These are phyloP conservation scores for Mycena haematopus DNA, from an alignment of 768 basidiomycete species.

Conservation along the genomic window DNA sequence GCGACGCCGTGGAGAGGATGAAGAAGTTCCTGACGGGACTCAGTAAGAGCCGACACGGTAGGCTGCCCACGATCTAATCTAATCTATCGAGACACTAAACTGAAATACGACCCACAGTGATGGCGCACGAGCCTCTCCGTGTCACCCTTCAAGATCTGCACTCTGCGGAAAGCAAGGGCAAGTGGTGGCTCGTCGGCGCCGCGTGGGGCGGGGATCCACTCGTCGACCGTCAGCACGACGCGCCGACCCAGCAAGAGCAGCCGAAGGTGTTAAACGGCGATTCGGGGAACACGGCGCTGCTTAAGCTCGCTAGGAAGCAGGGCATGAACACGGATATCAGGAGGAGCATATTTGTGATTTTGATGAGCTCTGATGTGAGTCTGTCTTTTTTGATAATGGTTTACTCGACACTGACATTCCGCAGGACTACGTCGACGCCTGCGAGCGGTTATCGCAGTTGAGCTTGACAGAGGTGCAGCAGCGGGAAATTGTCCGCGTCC, in stretches of 20 bases:
- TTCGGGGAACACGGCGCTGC: constrained; percentile 49
- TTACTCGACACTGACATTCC: neutral
- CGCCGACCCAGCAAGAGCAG: constrained; percentile 27
- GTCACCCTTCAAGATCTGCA: constrained; percentile 87
- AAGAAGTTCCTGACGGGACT: constrained; percentile 85
- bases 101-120: constrained; percentile 52
- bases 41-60: constrained; percentile 79
- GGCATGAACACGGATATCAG: constrained; percentile 99
- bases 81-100: neutral
- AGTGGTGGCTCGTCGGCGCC: constrained; percentile 99
- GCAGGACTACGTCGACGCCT: constrained; percentile 96
- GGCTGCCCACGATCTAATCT: constrained; percentile 23
- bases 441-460: constrained; percentile 85
- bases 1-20: constrained; percentile 82
- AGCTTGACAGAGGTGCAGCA: constrained; percentile 89
- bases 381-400: neutral
- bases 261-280: constrained; percentile 34
- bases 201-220: constrained; percentile 95
- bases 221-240: constrained; percentile 64
- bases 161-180: constrained; percentile 83
- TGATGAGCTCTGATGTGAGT: constrained; percentile 94
- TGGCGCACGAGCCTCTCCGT: constrained; percentile 85
- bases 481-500: constrained; percentile 91
- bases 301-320: constrained; percentile 88
- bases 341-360: constrained; percentile 86